Conservation (phyloP, 805 yeast species). For the Metschnikowia borealis region DNA sequence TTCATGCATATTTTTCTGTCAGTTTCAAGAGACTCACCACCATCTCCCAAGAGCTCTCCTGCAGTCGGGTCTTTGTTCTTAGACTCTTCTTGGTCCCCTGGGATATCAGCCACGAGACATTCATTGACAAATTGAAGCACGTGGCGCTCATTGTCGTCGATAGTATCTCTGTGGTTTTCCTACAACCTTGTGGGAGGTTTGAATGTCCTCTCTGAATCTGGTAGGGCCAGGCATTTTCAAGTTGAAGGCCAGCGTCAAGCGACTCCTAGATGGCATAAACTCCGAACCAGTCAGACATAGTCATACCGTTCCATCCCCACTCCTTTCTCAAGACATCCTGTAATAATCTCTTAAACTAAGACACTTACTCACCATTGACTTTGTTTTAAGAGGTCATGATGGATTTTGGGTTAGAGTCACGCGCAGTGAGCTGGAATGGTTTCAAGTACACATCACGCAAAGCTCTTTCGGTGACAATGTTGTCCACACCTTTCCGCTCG, state of each 20-base stretch:
- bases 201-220: constrained; percentile 39
- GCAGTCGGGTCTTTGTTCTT: constrained; percentile 15
- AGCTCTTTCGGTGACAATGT: constrained; percentile 55
- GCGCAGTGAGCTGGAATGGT: constrained; percentile 59
- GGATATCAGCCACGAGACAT: constrained; percentile 39
- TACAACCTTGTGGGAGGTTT: constrained; percentile 41
- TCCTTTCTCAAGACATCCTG: constrained; percentile 48
- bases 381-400: constrained; percentile 64
- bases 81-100: constrained; percentile 30
- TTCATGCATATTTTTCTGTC: too few relatives aligned
- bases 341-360: constrained; percentile 43
- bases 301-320: constrained; percentile 54
- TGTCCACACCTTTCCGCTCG: constrained; percentile 41
- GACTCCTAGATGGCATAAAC: constrained; percentile 45
- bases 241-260: constrained; percentile 55
- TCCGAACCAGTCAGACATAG: constrained; percentile 67
- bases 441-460: constrained; percentile 60
- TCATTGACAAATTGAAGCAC: constrained; percentile 47
- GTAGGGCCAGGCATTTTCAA: constrained; percentile 68
- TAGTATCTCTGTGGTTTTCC: constrained; percentile 36
- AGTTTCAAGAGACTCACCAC: constrained; percentile 42
- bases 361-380: constrained; percentile 57
- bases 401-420: constrained; percentile 48
- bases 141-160: constrained; percentile 47
- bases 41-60: constrained; percentile 9